phyloP scores from a whole-genome alignment of 495 filamentous ascomycete genomes.

The Darksidea phi region DNA sequence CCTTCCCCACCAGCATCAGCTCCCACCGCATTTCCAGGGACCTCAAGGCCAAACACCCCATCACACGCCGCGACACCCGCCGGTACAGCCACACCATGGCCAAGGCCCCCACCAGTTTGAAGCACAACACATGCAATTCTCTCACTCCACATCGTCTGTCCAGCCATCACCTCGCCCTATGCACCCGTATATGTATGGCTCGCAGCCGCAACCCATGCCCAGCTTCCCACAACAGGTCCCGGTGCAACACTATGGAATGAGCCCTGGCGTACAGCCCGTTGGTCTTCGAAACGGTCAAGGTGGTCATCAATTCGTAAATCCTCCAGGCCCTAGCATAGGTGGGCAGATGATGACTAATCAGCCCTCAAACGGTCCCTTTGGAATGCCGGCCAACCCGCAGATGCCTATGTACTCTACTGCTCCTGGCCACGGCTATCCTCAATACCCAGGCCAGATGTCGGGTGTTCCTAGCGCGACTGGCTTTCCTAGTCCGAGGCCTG shows the following conservation, averaged over 20 bases:
- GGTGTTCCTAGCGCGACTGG: slow-evolving; percentile 62
- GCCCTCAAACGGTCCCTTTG: slow-evolving; percentile 40
- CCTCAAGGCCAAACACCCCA: slow-evolving; percentile 39
- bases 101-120: slow-evolving; percentile 67
- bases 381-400: slow-evolving; percentile 56
- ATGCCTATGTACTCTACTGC: slow-evolving; percentile 74
- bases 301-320: slow-evolving; percentile 63
- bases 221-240: slow-evolving; percentile 53
- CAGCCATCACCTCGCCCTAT: slow-evolving; percentile 76
- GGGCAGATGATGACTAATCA: slow-evolving; percentile 79
- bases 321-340: slow-evolving; percentile 65
- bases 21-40: slow-evolving; percentile 54
- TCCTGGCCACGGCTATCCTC: slow-evolving; percentile 64
- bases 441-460: slow-evolving; percentile 56
- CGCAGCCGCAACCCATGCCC: slow-evolving; percentile 38
- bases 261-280: slow-evolving; percentile 46
- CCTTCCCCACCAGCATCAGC: slow-evolving; percentile 73
- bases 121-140: slow-evolving; percentile 83
- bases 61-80: slow-evolving; percentile 39
- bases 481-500: slow-evolving; percentile 78
- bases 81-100: slow-evolving; percentile 39
- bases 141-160: slow-evolving; percentile 62
- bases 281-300: slow-evolving; percentile 41
- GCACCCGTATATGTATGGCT: slow-evolving; percentile 66
- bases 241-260: slow-evolving; percentile 68